phyloP scores from a whole-genome alignment of 2,329 filamentous ascomycete genomes.

The Colletotrichum australisinense region DNA sequence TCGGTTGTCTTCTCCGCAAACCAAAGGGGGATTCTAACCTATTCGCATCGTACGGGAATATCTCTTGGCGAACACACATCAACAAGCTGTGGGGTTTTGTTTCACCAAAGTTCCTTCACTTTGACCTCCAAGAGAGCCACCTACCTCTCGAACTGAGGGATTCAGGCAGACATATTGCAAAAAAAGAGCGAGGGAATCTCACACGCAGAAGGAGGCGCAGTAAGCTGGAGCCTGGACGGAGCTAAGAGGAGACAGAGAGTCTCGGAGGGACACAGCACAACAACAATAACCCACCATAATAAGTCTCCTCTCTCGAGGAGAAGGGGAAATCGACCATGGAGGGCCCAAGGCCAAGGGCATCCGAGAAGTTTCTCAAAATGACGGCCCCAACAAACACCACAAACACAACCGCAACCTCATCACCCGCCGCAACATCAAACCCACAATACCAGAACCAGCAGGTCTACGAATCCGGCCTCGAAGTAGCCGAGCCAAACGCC shows the following conservation, averaged over 20 bases:
- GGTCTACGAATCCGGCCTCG: slow-evolving; percentile 27
- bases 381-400: neutral
- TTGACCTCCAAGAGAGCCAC: neutral
- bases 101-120: neutral
- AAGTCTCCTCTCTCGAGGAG: too few species aligned
- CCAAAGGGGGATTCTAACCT: neutral
- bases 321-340: neutral
- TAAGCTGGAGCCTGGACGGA: neutral
- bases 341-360: neutral
- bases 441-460: neutral
- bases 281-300: too few species aligned
- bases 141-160: neutral
- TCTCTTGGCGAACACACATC: neutral
- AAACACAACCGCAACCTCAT: too few species aligned
- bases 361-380: neutral
- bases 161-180: neutral
- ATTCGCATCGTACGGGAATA: neutral
- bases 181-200: neutral
- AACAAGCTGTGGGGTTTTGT: neutral
- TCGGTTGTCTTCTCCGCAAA: neutral
- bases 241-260: neutral
- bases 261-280: neutral
- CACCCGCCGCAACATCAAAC: neutral
- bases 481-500: slow-evolving; percentile 16
- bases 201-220: neutral